Conservation (phyloP, 805 yeast genomes). For the Candida pini region DNA sequence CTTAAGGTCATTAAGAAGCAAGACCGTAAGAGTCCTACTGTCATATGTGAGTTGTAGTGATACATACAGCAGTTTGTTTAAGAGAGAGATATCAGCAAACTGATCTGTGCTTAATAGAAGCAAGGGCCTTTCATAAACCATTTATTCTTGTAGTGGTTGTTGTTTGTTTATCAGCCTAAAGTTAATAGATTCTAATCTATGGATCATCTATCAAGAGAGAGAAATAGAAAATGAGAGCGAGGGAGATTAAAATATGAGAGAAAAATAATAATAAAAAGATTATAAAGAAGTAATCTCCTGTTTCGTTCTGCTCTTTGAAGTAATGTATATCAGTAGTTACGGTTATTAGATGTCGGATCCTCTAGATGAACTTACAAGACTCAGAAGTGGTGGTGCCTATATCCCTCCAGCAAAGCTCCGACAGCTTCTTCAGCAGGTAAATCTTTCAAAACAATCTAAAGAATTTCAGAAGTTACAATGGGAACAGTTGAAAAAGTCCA, state of each 20-base stretch:
- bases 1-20: conserved; percentile 15
- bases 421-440: conserved; percentile 30
- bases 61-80: conserved; percentile 2
- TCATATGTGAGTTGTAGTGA: neutral
- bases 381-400: conserved; percentile 41
- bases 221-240: too few species aligned
- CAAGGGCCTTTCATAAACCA: neutral
- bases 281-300: too few species aligned
- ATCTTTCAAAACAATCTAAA: conserved; percentile 16
- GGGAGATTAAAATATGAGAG: too few species aligned
- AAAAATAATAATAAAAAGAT: too few species aligned
- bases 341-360: conserved; percentile 21
- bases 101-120: conserved; percentile 1
- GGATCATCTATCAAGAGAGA: too few species aligned
- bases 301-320: too few species aligned
- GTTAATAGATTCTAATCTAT: too few species aligned
- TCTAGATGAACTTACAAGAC: conserved; percentile 31
- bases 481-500: conserved; percentile 43
- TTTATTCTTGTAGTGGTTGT: too few species aligned
- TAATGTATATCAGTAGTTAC: too few species aligned
- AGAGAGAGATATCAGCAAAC: neutral
- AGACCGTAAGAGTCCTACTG: conserved; percentile 6
- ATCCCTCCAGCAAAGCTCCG: conserved; percentile 50
- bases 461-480: conserved; percentile 52
- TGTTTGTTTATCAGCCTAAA: too few species aligned